A percentile compares a stretch with the other conserved stretches of the same genome.
Evolutionary conservation across 2,329 filamentous ascomycete species (phyloP).

Genomic region (Fusarium nanum): DNA sequence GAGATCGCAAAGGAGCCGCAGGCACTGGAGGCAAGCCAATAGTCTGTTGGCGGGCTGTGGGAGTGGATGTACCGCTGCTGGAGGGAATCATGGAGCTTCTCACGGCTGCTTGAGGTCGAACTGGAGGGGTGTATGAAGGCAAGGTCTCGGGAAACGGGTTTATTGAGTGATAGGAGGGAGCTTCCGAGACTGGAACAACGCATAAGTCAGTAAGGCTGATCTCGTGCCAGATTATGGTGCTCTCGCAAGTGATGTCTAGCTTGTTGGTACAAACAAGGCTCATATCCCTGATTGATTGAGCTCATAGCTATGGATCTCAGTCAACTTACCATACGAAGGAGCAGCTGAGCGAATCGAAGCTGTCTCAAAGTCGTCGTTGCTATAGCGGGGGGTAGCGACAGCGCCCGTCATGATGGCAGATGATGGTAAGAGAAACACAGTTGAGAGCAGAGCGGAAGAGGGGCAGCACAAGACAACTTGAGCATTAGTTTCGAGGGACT

Average conservation of each 20-base stretch:
- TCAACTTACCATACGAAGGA: conserved; percentile 72
- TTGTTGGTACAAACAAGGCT: conserved; percentile 15
- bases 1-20: conserved; percentile 51
- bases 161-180: conserved; percentile 72
- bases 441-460: conserved; percentile 35
- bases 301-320: not conserved
- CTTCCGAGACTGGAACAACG: conserved; percentile 65
- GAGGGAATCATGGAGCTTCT: conserved; percentile 38
- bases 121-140: conserved; percentile 63
- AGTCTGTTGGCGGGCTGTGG: conserved; percentile 49
- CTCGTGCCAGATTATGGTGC: conserved; percentile 28
- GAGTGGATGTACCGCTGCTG: conserved; percentile 42
- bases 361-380: conserved; percentile 71
- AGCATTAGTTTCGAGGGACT: conserved; percentile 41
- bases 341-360: conserved; percentile 74
- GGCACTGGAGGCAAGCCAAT: conserved; percentile 65
- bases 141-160: conserved; percentile 59
- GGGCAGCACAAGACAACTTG: conserved; percentile 35
- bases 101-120: conserved; percentile 24
- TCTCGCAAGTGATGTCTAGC: conserved; percentile 10
- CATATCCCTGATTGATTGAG: conserved; percentile 2
- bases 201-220: conserved; percentile 35
- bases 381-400: conserved; percentile 51
- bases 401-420: conserved; percentile 49
- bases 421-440: conserved; percentile 23